Evolutionary conservation across 1,139 yeast species (phyloP), one percentile per base, ranked within the genome.

Genomic region (Debaryomyces robertsiae): DNA sequence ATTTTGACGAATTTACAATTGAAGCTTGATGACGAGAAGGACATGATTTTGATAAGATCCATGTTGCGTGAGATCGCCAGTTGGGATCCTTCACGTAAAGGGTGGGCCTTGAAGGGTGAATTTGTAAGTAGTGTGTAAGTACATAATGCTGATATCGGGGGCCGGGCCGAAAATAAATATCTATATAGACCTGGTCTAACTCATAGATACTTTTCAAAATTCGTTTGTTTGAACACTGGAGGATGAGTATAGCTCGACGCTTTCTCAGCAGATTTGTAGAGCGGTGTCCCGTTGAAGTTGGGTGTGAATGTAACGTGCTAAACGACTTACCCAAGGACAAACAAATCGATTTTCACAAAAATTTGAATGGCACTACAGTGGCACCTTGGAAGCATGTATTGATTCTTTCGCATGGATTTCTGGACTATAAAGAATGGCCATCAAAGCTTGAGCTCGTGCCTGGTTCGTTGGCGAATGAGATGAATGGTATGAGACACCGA

Each of bases 91-190:
- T 55, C 46, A 1, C 60, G 60, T 31, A 75, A 77, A 40, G 82
- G 81, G 0, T 90, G 97, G 96, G 55, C 55, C 1, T 61, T 88
- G 31, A 81, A 82, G 47, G 71, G 70, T 1, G 91, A 82, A 41
- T 83, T 73, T 34, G 39, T 27, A 14, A 3, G n/a, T 16, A 33
- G 18, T 25, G 22, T 15, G 17, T 33, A 25, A 14, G n/a, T 18
- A 31, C 19, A 19, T n/a, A 13, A 6, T 13, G 10, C 10, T n/a
- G 14, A 11, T n/a, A 10, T 25, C 28, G 28, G 28, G 10, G 4
- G 10, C 28, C 28, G 28, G 28, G 10, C 28, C 28, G 28, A 11
- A 25, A 25, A 25, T 25, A 30, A 11, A 14, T 18, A 22, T 17
- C n/a, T 22, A 22, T 30, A 15, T 17, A 4, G 9, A 29, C 6